Conservation (phyloP, 2,329 filamentous ascomycete species). For the Trichophyton rubrum region DNA sequence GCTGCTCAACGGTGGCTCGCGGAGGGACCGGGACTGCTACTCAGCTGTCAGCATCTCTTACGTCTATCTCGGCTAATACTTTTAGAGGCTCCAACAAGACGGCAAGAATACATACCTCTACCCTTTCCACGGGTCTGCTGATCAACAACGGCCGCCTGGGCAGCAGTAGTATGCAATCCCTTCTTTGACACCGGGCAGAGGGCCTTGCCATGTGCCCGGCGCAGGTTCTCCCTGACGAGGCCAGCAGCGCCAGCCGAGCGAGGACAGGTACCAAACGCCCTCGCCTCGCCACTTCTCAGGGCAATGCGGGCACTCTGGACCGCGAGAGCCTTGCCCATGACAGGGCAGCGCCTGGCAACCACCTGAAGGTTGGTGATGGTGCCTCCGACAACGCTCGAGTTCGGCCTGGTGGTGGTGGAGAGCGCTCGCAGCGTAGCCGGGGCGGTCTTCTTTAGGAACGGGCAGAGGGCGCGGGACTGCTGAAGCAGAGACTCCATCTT, state of each 20-base stretch:
- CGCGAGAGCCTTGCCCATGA: slow-evolving; percentile 96
- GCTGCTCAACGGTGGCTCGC: not conserved
- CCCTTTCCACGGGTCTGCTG: slow-evolving; percentile 34
- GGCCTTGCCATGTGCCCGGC: slow-evolving; percentile 23
- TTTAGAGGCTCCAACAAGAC: too few relatives aligned
- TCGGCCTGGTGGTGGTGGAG: slow-evolving; percentile 53
- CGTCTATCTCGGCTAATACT: not conserved
- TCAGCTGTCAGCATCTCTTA: not conserved
- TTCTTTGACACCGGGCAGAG: slow-evolving; percentile 48
- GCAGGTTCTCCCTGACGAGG: slow-evolving; percentile 13
- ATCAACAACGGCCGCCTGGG: slow-evolving; percentile 68
- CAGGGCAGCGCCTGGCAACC: slow-evolving; percentile 84
- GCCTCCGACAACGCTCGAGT: slow-evolving; percentile 57
- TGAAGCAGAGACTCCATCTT: slow-evolving; percentile 85
- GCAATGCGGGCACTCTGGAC: slow-evolving; percentile 51
- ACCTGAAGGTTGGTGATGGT: slow-evolving; percentile 96
- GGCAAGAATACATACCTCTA: not conserved
- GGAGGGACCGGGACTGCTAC: slow-evolving; percentile 9
- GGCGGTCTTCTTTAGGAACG: slow-evolving; percentile 89
- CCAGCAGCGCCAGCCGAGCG: not conserved
- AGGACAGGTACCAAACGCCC: slow-evolving; percentile 27
- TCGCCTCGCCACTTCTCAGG: slow-evolving; percentile 16
- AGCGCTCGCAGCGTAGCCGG: slow-evolving; percentile 83
- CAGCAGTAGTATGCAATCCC: slow-evolving; percentile 66
- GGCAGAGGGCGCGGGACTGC: slow-evolving; percentile 93